Evolutionary conservation across 129 eudicot genomes (phyloP), one percentile per base, ranked within the genome.

Genomic region (Apium graveolens): DNA sequence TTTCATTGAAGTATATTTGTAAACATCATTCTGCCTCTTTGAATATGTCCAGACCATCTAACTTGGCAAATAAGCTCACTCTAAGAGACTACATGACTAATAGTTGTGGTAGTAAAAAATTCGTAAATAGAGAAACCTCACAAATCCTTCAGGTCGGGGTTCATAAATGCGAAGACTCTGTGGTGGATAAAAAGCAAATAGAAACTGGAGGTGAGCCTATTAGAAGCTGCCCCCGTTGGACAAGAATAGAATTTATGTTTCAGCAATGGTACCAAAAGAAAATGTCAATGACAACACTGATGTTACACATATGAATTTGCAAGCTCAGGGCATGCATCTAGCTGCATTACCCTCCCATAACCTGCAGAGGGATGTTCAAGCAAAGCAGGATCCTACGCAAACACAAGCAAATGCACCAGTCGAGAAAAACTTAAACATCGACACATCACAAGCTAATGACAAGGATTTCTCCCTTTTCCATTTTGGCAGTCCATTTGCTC

Each of bases 401-500:
- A 69, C 78, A 49, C 74, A 57, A 14, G 43, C 70, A 27, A 78
- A 60, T 9, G 37, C 55, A 39, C n/a, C 65, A 26, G 82, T 65
- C 21, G 80, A 53, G 74, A 69, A 82, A 70, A 78, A 35, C 68
- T 84, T 57, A 60, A 80, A 86, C 76, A 42, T 69, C 20, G 84
- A 82, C 20, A 84, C 76, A 60, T 62, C 84, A 55, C 86, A 46
- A 13, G 79, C 65, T 69, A 87, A 83, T 9, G 84, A 86, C 53
- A 42, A 86, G 1, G 93, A 88, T 53, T 93, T 93, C 86, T 93
- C 98, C 63, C 87, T 93, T 24, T 93, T 93, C 80, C 96, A 91
- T 78, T 91, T 89, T 85, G 97, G 94, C 75, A 92, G 96, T 66
- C 98, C 98, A 2, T 92, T 93, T 44, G 98, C 89, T 75, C 87